Percentiles rank a stretch among this genome's conserved stretches.
Conservation (phyloP, 1,284 basidiomycete genomes). For the Cutaneotrichosporon spelunceum region DNA sequence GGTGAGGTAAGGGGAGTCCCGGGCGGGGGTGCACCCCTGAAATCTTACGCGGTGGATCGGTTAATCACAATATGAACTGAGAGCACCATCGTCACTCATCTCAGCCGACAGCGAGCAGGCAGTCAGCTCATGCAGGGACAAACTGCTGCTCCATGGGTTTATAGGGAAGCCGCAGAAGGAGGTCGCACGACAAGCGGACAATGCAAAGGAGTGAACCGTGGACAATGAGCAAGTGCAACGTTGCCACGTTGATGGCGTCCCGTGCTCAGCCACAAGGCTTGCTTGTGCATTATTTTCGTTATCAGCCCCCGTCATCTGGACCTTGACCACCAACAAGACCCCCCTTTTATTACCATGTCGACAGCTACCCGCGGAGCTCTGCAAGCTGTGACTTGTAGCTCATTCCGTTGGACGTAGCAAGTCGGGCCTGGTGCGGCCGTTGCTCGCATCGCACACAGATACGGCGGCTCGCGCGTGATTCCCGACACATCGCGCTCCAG, state of each 20-base stretch:
- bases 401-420: too few species aligned
- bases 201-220: not conserved
- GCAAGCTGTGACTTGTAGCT: too few species aligned
- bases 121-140: too few species aligned
- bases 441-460: too few species aligned
- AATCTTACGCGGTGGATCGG: not conserved
- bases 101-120: not conserved
- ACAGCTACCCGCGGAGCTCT: too few species aligned
- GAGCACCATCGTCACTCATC: not conserved
- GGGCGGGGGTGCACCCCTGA: not conserved
- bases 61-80: not conserved
- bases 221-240: not conserved
- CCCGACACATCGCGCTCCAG: not conserved
- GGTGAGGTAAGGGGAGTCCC: not conserved
- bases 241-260: not conserved
- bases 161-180: not conserved
- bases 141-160: too few species aligned
- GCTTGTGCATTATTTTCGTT: not conserved
- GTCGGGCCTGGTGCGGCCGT: too few species aligned
- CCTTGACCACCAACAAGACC: too few species aligned
- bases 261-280: not conserved
- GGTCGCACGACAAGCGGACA: not conserved
- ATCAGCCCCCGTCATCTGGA: not conserved
- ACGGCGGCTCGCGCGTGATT: not conserved
- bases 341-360: too few species aligned